A percentile compares a stretch with the other conserved stretches of the same genome.
These are phyloP conservation scores for Psilocybe tampanensis DNA, from an alignment of 768 basidiomycete species.

Conservation along the genomic window DNA sequence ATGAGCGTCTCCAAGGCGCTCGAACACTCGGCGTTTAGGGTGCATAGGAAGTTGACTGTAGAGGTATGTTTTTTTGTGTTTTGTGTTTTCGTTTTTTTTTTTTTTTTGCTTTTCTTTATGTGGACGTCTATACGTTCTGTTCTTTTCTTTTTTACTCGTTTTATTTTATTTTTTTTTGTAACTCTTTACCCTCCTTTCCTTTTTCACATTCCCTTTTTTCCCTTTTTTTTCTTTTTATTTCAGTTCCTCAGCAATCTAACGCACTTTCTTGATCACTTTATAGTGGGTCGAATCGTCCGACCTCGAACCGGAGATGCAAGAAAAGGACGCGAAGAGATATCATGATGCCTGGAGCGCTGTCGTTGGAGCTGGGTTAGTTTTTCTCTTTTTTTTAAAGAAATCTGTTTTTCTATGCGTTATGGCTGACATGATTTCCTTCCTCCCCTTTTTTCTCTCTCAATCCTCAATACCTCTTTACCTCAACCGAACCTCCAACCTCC, in stretches of 20 bases:
- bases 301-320: slow-evolving; percentile 81
- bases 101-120: not conserved
- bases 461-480: no score
- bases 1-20: slow-evolving; percentile 97
- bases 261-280: not conserved
- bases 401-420: not conserved
- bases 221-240: not conserved
- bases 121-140: not conserved
- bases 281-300: slow-evolving; percentile 98
- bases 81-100: not conserved
- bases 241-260: not conserved
- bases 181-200: not conserved
- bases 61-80: slow-evolving; percentile 59
- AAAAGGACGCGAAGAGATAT: slow-evolving; percentile 81
- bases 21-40: slow-evolving; percentile 95
- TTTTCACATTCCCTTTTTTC: not conserved
- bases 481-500: no score
- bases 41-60: slow-evolving; percentile 80
- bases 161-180: not conserved
- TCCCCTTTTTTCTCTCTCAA: no score
- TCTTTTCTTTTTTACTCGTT: not conserved
- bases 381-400: slow-evolving; percentile 5
- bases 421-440: not conserved
- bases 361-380: slow-evolving; percentile 79
- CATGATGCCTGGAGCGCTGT: slow-evolving; percentile 95